A percentile compares a stretch with the other conserved stretches of the same genome.
These are phyloP conservation scores for Metschnikowia proteae DNA, from an alignment of 805 yeast genomes.

Conservation along the genomic window DNA sequence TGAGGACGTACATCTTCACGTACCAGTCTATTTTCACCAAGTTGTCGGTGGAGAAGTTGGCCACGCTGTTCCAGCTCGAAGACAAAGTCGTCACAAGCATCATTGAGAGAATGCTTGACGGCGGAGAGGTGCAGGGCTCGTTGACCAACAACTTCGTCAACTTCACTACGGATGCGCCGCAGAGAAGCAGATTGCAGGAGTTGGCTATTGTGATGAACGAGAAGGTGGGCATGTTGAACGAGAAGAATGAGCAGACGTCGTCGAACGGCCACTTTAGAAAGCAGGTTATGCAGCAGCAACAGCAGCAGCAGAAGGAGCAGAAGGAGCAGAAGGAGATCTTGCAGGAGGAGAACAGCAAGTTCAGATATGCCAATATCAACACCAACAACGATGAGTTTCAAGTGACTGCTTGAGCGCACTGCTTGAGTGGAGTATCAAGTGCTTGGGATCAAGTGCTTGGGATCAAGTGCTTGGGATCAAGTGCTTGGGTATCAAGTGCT, in stretches of 20 bases:
- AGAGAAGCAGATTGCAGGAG: constrained; percentile 80
- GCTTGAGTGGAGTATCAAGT: background rate
- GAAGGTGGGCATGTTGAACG: constrained; percentile 70
- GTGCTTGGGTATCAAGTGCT: too few relatives aligned
- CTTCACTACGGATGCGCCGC: constrained; percentile 67
- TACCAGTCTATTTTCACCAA: constrained; percentile 74
- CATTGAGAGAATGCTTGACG: constrained; percentile 70
- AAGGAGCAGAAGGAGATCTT: constrained; percentile 29
- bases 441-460: too few relatives aligned
- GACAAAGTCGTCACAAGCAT: constrained; percentile 55
- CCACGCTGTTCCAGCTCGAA: constrained; percentile 62
- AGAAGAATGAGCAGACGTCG: constrained; percentile 80
- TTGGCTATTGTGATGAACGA: constrained; percentile 82
- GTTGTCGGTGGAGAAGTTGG: constrained; percentile 63
- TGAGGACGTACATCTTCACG: constrained; percentile 87
- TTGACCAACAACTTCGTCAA: constrained; percentile 65
- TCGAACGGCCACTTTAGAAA: constrained; percentile 63
- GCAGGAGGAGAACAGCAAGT: constrained; percentile 38
- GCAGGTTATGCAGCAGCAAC: constrained; percentile 36
- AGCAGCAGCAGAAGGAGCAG: constrained; percentile 30
- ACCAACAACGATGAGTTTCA: constrained; percentile 44
- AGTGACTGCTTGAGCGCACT: constrained; percentile 9
- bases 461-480: too few relatives aligned
- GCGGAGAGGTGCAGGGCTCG: constrained; percentile 72
- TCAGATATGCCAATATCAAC: constrained; percentile 44